phyloP scores from a whole-genome alignment of 352 stramenopile species.

The Globisporangium megalacanthum region DNA sequence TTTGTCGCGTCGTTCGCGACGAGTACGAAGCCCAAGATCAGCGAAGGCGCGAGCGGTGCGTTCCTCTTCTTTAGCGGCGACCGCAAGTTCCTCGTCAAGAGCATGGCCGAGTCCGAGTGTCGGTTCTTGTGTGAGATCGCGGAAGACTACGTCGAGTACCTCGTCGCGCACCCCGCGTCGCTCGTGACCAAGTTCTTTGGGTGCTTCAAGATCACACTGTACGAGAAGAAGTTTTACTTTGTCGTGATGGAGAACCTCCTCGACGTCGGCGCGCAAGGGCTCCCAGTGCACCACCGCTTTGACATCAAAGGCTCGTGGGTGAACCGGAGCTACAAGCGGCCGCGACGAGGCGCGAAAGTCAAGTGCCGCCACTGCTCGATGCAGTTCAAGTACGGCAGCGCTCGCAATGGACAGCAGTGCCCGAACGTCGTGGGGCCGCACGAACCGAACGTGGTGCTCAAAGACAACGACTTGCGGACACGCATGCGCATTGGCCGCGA shows the following conservation, averaged over 20 bases:
- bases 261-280: conserved; percentile 50
- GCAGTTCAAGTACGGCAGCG: conserved; percentile 68
- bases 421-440: conserved; percentile 76
- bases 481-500: conserved; percentile 68
- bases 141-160: conserved; percentile 80
- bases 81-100: conserved; percentile 90
- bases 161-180: conserved; percentile 64
- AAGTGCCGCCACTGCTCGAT: conserved; percentile 85
- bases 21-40: conserved; percentile 86
- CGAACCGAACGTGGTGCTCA: conserved; percentile 82
- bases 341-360: conserved; percentile 63
- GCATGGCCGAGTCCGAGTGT: conserved; percentile 75
- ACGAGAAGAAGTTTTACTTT: conserved; percentile 89
- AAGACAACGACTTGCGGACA: conserved; percentile 82
- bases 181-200: conserved; percentile 89
- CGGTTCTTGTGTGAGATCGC: conserved; percentile 82
- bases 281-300: conserved; percentile 82
- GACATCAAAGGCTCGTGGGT: conserved; percentile 93
- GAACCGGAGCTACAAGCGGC: conserved; percentile 79
- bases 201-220: conserved; percentile 87
- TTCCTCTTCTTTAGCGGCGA: conserved; percentile 92
- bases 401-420: conserved; percentile 61
- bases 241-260: conserved; percentile 93
- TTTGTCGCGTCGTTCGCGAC: conserved; percentile 76
- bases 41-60: conserved; percentile 85